phyloP scores from a whole-genome alignment of 805 yeast species.

The Groenewaldozyma salmanticensis region DNA sequence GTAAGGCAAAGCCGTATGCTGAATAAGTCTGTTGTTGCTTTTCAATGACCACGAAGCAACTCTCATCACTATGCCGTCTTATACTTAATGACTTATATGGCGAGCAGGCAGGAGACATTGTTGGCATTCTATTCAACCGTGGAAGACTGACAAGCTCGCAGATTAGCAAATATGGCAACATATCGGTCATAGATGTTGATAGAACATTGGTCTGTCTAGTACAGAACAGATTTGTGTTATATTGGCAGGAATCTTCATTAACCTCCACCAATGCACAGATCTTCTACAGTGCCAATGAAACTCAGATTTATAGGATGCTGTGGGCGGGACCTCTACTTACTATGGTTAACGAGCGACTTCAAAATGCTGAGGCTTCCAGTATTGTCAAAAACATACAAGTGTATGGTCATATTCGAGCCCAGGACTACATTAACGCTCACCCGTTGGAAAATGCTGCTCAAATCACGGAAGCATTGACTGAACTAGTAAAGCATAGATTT shows the following conservation, averaged over 20 bases:
- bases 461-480: slow-evolving; percentile 28
- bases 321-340: slow-evolving; percentile 71
- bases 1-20: too few relatives aligned
- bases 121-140: slow-evolving; percentile 50
- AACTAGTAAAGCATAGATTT: slow-evolving; percentile 41
- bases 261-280: slow-evolving; percentile 1
- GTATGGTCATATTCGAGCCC: slow-evolving; percentile 53
- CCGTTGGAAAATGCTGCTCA: slow-evolving; percentile 26
- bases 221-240: slow-evolving; percentile 66
- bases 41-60: slow-evolving; percentile 15
- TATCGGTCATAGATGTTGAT: slow-evolving; percentile 45
- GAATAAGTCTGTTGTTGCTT: too few relatives aligned
- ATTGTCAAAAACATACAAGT: slow-evolving; percentile 61
- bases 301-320: slow-evolving; percentile 52
- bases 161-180: slow-evolving; percentile 35
- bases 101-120: slow-evolving; percentile 57
- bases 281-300: slow-evolving; percentile 52
- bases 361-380: slow-evolving; percentile 33
- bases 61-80: slow-evolving; percentile 20
- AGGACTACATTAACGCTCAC: slow-evolving; percentile 36
- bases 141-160: slow-evolving; percentile 58
- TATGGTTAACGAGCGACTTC: slow-evolving; percentile 23
- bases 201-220: slow-evolving; percentile 65
- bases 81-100: slow-evolving; percentile 41
- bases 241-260: slow-evolving; percentile 39